Evolutionary conservation across 2,329 filamentous ascomycete genomes (phyloP).

Genomic region (Cordyceps farinosa): DNA sequence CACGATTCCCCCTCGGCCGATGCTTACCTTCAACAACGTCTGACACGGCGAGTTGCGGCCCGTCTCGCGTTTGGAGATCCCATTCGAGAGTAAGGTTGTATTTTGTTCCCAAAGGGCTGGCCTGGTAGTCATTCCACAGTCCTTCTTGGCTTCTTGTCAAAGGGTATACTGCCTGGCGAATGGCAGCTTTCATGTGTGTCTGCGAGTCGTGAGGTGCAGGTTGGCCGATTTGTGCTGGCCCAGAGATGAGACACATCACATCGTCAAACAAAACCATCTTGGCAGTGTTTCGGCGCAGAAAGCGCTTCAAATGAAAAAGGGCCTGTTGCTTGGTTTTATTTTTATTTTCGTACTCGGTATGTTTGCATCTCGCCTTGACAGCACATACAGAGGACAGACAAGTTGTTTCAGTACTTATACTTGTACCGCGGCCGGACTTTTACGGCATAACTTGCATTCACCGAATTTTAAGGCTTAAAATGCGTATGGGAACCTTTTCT

Average conservation of each 20-base stretch:
- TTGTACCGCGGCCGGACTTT: background rate
- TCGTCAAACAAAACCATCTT: background rate
- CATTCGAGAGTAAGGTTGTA: conserved; percentile 19
- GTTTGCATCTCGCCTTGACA: too few relatives aligned
- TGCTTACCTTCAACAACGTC: background rate
- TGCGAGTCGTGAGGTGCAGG: background rate
- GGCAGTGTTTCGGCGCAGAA: too few relatives aligned
- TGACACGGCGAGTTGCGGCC: background rate
- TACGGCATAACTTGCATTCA: background rate
- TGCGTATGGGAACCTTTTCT: background rate
- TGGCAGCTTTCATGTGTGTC: background rate
- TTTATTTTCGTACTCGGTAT: too few relatives aligned
- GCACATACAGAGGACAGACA: too few relatives aligned
- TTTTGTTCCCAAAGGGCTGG: conserved; percentile 16
- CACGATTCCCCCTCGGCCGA: background rate
- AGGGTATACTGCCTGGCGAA: conserved; percentile 5
- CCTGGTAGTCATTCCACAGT: conserved; percentile 18
- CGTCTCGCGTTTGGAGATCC: conserved; percentile 2
- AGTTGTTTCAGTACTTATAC: background rate
- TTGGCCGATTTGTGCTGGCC: background rate
- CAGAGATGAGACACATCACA: background rate
- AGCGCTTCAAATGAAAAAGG: too few relatives aligned
- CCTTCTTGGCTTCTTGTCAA: conserved; percentile 19
- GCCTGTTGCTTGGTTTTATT: too few relatives aligned
- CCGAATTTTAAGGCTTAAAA: background rate